Base-by-base conservation (phyloP, 768 basidiomycete species). In the Flagelloscypha sp. region DNA sequence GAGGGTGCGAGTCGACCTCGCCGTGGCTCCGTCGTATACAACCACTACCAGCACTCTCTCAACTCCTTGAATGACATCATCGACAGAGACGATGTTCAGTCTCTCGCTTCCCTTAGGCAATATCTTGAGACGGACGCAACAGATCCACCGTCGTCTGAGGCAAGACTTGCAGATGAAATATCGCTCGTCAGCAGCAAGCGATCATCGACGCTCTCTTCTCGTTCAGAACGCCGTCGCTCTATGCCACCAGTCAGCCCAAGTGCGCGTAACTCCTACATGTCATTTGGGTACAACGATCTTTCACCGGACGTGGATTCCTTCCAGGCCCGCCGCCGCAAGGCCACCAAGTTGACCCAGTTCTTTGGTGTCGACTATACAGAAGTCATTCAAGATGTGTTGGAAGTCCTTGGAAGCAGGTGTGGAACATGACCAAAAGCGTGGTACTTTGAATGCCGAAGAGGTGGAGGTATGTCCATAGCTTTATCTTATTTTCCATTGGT, bases 331-430 rank as follows among this genome's bases (percentile, higher is more conserved):
- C 66, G 87, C 35, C 64, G 76, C 27, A 66, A 79, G 39, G 86
- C 85, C 4, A 85, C 86, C 42, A 90, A 90, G 63, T 67, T 90
- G 41, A 80, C 82, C 18, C 70, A 80, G 57, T 89, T 89, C 68
- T 90, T 90, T 58, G 86, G 86, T 16, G 87, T 88, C 27, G 72
- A 86, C 53, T 88, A 90, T 55, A 70, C 76, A 18, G 82, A 84
- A 36, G 59, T 89, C 37, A 77, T 89, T 36, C 68, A 64, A 24
- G 82, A 88, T 50, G 72, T 90, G 21, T 56, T 90, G 44, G 83
- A 86, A 45, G 86, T 81, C 34, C 80, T 90, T 48, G 86, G 88
- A 56, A 71, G 61, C 41, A 65, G 84, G 52, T 50, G 61, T 90
- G 32, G 74, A 81, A 48, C 74, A 82, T 46, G 86, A 88, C 52